A percentile compares a stretch with the other conserved stretches of the same genome.
Conservation (phyloP, 1,284 basidiomycete species). For the Ganoderma multipileum region DNA sequence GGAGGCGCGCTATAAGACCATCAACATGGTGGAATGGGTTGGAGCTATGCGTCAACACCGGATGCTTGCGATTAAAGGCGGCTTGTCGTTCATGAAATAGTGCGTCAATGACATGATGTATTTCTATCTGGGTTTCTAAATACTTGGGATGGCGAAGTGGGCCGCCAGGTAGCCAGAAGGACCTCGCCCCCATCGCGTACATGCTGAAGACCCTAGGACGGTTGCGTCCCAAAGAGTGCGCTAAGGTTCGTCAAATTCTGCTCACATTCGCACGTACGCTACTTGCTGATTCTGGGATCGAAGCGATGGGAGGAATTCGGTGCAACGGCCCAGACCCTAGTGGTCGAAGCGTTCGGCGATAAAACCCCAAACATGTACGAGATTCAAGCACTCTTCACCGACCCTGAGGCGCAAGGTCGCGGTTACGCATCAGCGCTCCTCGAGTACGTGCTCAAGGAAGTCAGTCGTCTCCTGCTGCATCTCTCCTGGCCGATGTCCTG, state of each 20-base stretch:
- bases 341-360: slow-evolving; percentile 21
- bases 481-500: background rate
- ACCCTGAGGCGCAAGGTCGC: slow-evolving; percentile 21
- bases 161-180: slow-evolving; percentile 1
- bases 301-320: slow-evolving; percentile 20
- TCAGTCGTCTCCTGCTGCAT: background rate
- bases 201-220: background rate
- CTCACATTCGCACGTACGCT: background rate
- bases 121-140: too few relatives aligned
- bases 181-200: background rate
- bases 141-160: background rate
- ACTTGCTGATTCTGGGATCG: background rate
- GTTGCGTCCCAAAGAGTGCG: slow-evolving; percentile 3
- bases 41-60: slow-evolving; percentile 16
- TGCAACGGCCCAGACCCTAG: background rate
- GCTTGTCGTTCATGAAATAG: slow-evolving; percentile 22
- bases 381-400: slow-evolving; percentile 15
- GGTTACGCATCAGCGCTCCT: slow-evolving; percentile 24
- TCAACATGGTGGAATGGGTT: slow-evolving; percentile 10
- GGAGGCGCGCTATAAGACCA: background rate
- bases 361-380: slow-evolving; percentile 22
- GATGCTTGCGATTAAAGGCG: slow-evolving; percentile 14
- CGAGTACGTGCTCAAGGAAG: slow-evolving; percentile 15
- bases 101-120: slow-evolving; percentile 1
- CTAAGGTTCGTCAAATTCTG: background rate